Base-by-base conservation (phyloP, 108 stramenopile genomes). In the Parietichytrium sp. region DNA sequence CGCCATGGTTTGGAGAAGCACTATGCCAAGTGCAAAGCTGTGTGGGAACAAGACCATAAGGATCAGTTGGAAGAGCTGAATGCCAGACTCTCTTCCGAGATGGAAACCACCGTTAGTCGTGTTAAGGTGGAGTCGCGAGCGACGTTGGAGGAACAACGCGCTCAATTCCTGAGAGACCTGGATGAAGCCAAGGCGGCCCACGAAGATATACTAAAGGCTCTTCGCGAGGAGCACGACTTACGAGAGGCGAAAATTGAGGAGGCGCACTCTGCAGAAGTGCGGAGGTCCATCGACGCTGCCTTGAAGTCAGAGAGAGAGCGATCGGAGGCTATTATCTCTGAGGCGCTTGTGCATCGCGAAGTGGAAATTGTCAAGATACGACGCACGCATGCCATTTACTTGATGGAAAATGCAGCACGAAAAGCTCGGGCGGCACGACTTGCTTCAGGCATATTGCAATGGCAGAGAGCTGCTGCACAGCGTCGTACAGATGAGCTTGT, bases 361-460 rank as follows among this genome's bases (percentile, higher is more conserved):
- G 20, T 8, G 10, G 36, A 42, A 42, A 25, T 20, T 12, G 8
- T 38, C 0, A 8, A 72, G 42, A 72, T 42, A 20, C 61, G 61
- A 25, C 61, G 61, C 61, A 72, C 38, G 61, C 38, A 42, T 23
- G 61, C 61, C 20, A 42, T 72, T 33, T n/a, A 6, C 13, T 72
- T 72, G 0, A 33, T 72, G 10, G 25, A 72, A 33, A 72, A 42
- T 42, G 42, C 45, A 23, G 36, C 6, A 6, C 6, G 13, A n/a
- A 72, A 72, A 25, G 12, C 42, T 33, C 33, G 61, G 6, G 20
- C 23, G n/a, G 3, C 20, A 10, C 38, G n/a, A 1, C 6, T 72
- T 6, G 20, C 38, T 27, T 2, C 20, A 33, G 33, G 38, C 29
- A 45, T 72, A 16, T n/a, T 23, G 42, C 13, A 18, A 6, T 72